Conservation (phyloP, 495 filamentous ascomycete species). For the Trichoderma gamsii region DNA sequence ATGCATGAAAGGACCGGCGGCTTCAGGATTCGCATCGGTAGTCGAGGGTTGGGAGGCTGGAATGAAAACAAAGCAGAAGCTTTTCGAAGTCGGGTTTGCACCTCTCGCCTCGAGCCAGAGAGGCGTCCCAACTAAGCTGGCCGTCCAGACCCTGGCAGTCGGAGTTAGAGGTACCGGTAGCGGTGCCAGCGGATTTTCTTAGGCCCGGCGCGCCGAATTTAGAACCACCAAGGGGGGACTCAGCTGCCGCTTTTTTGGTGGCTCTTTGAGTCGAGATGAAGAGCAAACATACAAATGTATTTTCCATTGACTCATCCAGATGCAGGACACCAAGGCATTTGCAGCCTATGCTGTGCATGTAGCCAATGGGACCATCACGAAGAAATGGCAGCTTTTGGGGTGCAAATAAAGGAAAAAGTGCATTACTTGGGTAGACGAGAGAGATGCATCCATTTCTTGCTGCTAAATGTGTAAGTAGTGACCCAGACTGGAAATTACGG, state of each 20-base stretch:
- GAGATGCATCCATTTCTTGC: too few species aligned
- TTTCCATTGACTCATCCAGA: too few species aligned
- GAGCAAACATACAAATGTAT: not conserved
- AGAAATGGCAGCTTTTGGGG: too few species aligned
- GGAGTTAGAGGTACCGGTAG: not conserved
- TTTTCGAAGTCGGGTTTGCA: constrained; percentile 19
- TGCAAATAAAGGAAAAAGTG: too few species aligned
- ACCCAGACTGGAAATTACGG: too few species aligned
- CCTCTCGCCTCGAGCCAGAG: not conserved
- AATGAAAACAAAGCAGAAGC: constrained; percentile 15
- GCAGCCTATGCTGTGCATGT: too few species aligned
- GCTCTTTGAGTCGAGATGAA: not conserved
- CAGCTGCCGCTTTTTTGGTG: constrained; percentile 5
- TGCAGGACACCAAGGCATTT: too few species aligned
- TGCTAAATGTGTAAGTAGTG: too few species aligned
- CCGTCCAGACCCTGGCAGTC: not conserved
- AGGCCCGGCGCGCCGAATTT: constrained; percentile 2
- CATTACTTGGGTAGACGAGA: too few species aligned
- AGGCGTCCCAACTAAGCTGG: not conserved
- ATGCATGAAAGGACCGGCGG: constrained; percentile 11
- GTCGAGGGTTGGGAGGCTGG: constrained; percentile 20
- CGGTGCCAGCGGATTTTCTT: constrained; percentile 3
- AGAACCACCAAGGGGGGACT: not conserved
- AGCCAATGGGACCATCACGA: too few species aligned
- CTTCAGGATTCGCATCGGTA: constrained; percentile 13